Percentiles rank a stretch among this genome's conserved stretches.
phyloP scores from a whole-genome alignment of 2,329 filamentous ascomycete species.

The Thelonectria discophora region DNA sequence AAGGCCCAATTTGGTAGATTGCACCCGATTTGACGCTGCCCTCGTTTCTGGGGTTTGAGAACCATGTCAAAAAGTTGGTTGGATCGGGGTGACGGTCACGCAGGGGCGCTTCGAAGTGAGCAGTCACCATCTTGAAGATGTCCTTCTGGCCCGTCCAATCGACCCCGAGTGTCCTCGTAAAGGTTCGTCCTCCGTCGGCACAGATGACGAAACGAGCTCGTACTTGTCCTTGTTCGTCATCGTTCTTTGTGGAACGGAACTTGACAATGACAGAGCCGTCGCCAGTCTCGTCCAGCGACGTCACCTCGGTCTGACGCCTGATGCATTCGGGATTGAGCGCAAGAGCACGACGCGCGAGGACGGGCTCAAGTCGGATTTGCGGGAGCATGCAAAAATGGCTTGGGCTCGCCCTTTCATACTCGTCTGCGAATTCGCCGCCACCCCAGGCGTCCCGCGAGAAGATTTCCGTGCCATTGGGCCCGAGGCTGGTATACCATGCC shows the following conservation, averaged over 20 bases:
- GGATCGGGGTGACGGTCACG: not conserved
- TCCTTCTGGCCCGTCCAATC: conserved; percentile 11
- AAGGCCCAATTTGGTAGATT: conserved; percentile 12
- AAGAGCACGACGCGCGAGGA: conserved; percentile 7
- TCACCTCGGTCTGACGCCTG: conserved; percentile 1
- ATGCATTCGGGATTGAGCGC: conserved; percentile 9
- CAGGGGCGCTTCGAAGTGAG: conserved; percentile 10
- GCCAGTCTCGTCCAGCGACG: not conserved
- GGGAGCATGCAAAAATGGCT: conserved; percentile 9
- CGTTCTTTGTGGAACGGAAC: not conserved
- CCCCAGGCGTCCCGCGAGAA: conserved; percentile 16
- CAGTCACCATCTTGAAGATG: conserved; percentile 15
- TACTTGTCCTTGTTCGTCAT: not conserved
- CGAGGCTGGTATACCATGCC: conserved; percentile 10
- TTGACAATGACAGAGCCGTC: not conserved
- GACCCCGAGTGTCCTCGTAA: not conserved
- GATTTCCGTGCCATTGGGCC: conserved; percentile 6
- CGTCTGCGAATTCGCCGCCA: not conserved
- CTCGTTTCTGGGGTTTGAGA: conserved; percentile 1
- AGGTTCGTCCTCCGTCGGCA: conserved; percentile 10
- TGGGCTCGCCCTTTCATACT: conserved; percentile 8
- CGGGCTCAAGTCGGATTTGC: conserved; percentile 11
- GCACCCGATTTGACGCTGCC: conserved; percentile 13
- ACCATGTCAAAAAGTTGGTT: conserved; percentile 13
- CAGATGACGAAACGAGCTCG: conserved; percentile 13